Conservation (phyloP, 2,329 filamentous ascomycete species). For the Diaporthe vaccinii region DNA sequence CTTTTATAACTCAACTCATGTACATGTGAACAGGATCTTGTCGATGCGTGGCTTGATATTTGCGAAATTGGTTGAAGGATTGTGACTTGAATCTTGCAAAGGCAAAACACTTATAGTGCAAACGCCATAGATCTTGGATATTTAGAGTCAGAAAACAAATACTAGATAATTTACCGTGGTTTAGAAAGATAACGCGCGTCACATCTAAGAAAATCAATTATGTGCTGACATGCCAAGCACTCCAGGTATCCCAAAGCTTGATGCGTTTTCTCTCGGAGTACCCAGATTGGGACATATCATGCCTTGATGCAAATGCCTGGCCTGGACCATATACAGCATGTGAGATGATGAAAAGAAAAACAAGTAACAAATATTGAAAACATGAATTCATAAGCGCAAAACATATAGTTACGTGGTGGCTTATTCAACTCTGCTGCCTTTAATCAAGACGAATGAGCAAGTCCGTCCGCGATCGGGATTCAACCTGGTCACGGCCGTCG, state of each 20-base stretch:
- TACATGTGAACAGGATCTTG: background rate
- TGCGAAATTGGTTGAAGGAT: too few relatives aligned
- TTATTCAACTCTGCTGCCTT: background rate
- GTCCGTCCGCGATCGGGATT: background rate
- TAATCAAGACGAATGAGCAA: background rate
- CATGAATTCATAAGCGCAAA: too few relatives aligned
- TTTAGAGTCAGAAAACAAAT: background rate
- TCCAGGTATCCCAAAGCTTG: too few relatives aligned
- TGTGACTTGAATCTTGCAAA: too few relatives aligned
- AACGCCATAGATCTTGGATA: too few relatives aligned
- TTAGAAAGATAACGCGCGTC: background rate
- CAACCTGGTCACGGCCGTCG: background rate
- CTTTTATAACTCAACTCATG: too few relatives aligned
- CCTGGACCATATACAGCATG: background rate
- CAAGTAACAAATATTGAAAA: too few relatives aligned
- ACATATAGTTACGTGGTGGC: background rate
- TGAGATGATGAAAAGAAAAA: background rate
- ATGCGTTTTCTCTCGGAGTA: background rate
- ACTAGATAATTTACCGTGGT: background rate
- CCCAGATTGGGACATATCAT: background rate
- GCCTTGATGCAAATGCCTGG: too few relatives aligned
- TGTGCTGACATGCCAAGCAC: background rate
- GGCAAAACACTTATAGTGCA: too few relatives aligned
- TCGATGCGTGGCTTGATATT: background rate
- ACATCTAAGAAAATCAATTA: too few relatives aligned